Evolutionary conservation across 2,329 filamentous ascomycete genomes (phyloP).

Genomic region (Scedosporium apiospermum): DNA sequence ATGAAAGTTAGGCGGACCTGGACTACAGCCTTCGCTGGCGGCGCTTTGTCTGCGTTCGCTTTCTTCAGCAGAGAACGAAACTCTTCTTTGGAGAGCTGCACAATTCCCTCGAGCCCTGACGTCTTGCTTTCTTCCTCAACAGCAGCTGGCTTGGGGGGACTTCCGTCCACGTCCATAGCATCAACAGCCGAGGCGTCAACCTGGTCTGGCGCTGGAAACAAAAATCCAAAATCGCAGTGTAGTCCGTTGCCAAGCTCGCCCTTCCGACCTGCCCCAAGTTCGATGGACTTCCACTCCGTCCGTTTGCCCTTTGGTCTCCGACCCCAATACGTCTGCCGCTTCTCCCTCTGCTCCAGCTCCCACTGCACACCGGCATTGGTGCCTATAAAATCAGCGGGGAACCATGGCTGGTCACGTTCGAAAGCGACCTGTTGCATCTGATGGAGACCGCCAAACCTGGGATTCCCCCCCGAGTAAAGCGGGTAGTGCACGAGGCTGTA

Average conservation of each 20-base stretch:
- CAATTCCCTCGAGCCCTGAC: not conserved
- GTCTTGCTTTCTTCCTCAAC: not conserved
- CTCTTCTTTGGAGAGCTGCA: not conserved
- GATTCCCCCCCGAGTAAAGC: conserved; percentile 68
- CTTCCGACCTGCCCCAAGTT: conserved; percentile 62
- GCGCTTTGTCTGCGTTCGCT: conserved; percentile 4
- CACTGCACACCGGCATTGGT: conserved; percentile 71
- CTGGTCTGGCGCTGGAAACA: conserved; percentile 34
- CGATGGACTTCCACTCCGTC: conserved; percentile 62
- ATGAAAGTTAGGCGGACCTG: conserved; percentile 60
- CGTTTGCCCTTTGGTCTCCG: conserved; percentile 74
- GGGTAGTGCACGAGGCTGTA: conserved; percentile 76
- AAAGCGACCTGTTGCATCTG: conserved; percentile 75
- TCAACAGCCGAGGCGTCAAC: conserved; percentile 1
- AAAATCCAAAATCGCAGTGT: conserved; percentile 70
- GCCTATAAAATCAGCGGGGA: conserved; percentile 75
- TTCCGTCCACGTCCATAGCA: conserved; percentile 10
- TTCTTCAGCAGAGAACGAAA: conserved; percentile 9
- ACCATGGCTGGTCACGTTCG: conserved; percentile 70
- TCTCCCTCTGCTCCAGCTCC: conserved; percentile 58
- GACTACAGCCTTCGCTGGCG: conserved; percentile 33
- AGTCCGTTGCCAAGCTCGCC: conserved; percentile 79
- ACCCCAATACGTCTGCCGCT: conserved; percentile 22
- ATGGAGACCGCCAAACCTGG: conserved; percentile 71
- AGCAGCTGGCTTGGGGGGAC: conserved; percentile 7